Base-by-base conservation (phyloP, 2,329 filamentous ascomycete species). In the Phialemoniopsis sp. region DNA sequence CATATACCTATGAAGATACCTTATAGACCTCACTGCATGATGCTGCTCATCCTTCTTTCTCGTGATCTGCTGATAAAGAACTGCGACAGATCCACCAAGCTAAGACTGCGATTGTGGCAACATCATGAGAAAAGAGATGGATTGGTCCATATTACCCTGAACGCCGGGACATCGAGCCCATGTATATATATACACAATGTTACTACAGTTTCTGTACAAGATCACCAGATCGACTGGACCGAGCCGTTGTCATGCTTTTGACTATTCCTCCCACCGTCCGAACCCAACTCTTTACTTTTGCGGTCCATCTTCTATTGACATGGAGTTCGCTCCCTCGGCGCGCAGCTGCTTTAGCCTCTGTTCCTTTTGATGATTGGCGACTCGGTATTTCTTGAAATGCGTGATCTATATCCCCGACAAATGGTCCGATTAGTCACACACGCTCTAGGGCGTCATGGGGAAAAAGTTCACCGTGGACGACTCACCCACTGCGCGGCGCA, bases 311-410 rank as follows among this genome's bases (percentile, higher is more conserved):
- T 26, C 21, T 26, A 26, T 26, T 10, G 21, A 26, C 59, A 87
- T 72, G 62, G 76, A 72, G 47, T 75, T 70, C 12, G 85, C 87
- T 46, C 86, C 85, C 60, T 91, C 84, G 34, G 73, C 75, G 58
- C 85, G 75, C 52, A 95, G 77, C 57, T 80, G 79, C 53, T 85
- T 83, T 48, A 95, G 69, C 17, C 88, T 85, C 64, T 82, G 73
- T 56, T 87, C 84, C 64, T 91, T 89, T 53, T 95, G 87, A 56
- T 87, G 77, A 52, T 98, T 93, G 66, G 94, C 91, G 29, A 97
- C 88, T 54, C 93, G 77, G 67, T 89, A 86, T 65, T 96, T 90
- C 72, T 97, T 96, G 68, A 98, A 98, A 65, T 98, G 97, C 66
- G 89, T 89, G 45, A 96, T 87, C 88, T 93, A 52, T 39, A 18